A percentile compares a stretch with the other conserved stretches of the same genome.
Conservation (phyloP, 106 monocot genomes). For the Platanthera zijinensis region DNA sequence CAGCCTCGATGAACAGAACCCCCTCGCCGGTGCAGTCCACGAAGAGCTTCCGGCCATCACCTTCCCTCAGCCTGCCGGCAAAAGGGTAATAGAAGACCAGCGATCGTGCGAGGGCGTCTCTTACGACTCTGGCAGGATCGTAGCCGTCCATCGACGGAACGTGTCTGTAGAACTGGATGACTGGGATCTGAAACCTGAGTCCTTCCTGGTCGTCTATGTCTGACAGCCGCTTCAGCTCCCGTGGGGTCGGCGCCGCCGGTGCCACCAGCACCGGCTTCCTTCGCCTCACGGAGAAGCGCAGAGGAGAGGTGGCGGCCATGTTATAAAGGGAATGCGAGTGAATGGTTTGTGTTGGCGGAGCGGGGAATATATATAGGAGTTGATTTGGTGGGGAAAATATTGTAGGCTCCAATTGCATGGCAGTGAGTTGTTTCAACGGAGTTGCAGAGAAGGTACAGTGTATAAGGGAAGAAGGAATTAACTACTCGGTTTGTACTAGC, state of each 20-base stretch:
- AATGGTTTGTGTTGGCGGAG: neutral
- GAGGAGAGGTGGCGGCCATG: neutral
- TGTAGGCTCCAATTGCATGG: neutral
- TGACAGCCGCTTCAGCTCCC: conserved; percentile 28
- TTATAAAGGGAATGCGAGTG: too few species aligned
- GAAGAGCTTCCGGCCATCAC: conserved; percentile 30
- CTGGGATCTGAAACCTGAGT: conserved; percentile 32
- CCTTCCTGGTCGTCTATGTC: conserved; percentile 47
- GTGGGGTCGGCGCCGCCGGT: conserved; percentile 27
- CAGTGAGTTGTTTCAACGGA: neutral
- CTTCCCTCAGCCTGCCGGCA: conserved; percentile 46
- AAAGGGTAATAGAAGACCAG: conserved; percentile 70
- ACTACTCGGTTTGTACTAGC: neutral
- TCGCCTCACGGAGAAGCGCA: conserved; percentile 20
- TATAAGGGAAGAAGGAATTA: neutral
- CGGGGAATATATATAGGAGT: neutral
- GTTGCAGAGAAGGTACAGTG: neutral
- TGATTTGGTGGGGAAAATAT: too few species aligned
- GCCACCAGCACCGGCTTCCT: conserved; percentile 18
- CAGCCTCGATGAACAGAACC: conserved; percentile 65
- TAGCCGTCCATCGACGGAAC: neutral
- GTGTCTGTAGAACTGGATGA: conserved; percentile 31
- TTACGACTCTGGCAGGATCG: conserved; percentile 38
- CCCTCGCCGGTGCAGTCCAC: conserved; percentile 82
- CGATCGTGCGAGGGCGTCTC: conserved; percentile 33